Base-by-base conservation (phyloP, 345 rosid genomes). In the Aquilaria sinensis region DNA sequence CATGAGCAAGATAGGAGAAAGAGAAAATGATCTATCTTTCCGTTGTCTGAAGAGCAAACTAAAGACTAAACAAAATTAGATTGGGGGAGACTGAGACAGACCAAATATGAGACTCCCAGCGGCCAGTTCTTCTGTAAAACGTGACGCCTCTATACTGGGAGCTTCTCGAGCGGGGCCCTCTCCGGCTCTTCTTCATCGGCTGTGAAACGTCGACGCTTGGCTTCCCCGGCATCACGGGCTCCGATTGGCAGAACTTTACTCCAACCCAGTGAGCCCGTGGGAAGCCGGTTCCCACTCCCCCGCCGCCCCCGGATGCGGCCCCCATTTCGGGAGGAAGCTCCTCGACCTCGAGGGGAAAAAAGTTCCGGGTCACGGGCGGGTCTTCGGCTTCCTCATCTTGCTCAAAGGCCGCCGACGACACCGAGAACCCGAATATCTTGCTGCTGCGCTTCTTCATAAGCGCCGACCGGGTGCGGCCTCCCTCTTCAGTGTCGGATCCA, bases 71-170 rank as follows among this genome's bases (percentile, higher is more conserved):
- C 14, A 56, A 23, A 51, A 30, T 48, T n/a, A 8, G 29, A 50
- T 45, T 12, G 47, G 15, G 12, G 43, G 37, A 15, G 6, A 56
- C 6, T 0, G 6, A 15, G 53, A 72, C 76, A 10, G 51, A 90
- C 99, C 99, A 94, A 61, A 94, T 94, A 77, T 94, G 99, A 58
- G 99, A 94, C 72, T 94, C 99, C 99, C 99, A 94, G 64, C 99
- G 81, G 57, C 99, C 99, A 23, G 99, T 94, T 64, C 99, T 80
- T 75, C 99, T 81, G 74, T 94, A 94, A 67, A 86, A 94, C 49
- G 99, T 94, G 56, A 94, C 99, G 8, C 99, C 99, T 48, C 99
- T 80, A 64, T 88, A 94, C 70, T 94, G 99, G 10, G 99, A 94
- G 75, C 99, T 94, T 62, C 96, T 79, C 6, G 99, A 94, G 67